A percentile compares a stretch with the other conserved stretches of the same genome.
These are phyloP conservation scores for Teunomyces gatunensis DNA, from an alignment of 805 yeast genomes.

Conservation along the genomic window DNA sequence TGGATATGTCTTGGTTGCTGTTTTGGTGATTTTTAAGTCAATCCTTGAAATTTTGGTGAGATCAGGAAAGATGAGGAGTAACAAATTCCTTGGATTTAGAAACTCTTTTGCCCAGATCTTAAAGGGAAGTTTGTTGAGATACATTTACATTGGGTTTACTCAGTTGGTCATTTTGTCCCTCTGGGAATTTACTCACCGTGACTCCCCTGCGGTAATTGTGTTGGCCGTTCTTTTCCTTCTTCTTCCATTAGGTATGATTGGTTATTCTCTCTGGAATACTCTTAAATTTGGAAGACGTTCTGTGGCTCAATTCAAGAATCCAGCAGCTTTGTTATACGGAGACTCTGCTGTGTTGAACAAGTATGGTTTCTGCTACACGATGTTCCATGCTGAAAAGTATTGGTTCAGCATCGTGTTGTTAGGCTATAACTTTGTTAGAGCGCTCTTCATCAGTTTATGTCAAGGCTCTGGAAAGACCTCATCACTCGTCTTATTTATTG, in stretches of 20 bases:
- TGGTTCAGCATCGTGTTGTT: conserved; percentile 78
- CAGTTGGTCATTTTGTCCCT: conserved; percentile 75
- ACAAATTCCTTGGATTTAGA: conserved; percentile 49
- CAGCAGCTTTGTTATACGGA: conserved; percentile 86
- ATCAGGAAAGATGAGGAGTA: conserved; percentile 49
- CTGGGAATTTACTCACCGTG: conserved; percentile 81
- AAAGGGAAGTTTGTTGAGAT: conserved; percentile 78
- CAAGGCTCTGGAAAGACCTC: conserved; percentile 83
- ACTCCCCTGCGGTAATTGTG: conserved; percentile 86
- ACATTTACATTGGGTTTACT: conserved; percentile 80
- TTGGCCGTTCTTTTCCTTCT: conserved; percentile 71
- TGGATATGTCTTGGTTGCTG: conserved; percentile 66
- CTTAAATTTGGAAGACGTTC: conserved; percentile 62
- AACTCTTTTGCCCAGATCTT: conserved; percentile 56
- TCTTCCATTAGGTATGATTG: conserved; percentile 56
- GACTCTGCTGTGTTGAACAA: conserved; percentile 67
- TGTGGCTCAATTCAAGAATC: conserved; percentile 59
- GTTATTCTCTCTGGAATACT: conserved; percentile 67
- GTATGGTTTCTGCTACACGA: conserved; percentile 86
- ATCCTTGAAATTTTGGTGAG: conserved; percentile 46
- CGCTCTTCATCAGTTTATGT: conserved; percentile 71
- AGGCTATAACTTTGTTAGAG: conserved; percentile 60
- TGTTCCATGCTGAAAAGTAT: conserved; percentile 77
- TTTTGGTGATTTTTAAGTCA: conserved; percentile 55
- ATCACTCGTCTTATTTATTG: conserved; percentile 68